Base-by-base conservation (phyloP, 495 filamentous ascomycete genomes). In the Recurvomyces mirabilis region DNA sequence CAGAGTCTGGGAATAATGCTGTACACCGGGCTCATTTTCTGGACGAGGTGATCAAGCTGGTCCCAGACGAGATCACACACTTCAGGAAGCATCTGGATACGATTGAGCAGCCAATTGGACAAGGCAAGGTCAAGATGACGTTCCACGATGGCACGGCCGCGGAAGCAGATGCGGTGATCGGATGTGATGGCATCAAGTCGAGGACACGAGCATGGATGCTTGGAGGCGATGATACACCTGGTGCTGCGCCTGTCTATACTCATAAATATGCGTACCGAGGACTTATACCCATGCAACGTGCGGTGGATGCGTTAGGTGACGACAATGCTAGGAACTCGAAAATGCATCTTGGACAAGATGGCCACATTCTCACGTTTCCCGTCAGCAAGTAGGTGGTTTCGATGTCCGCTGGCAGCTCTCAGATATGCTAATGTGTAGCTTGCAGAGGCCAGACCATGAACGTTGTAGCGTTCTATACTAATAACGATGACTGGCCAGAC, bases 211-310 rank as follows among this genome's bases (percentile, higher is more conserved):
- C 22, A 13, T 60, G 57, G 10, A 24, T 50, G 17, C 32, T 54
- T 12, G 34, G 49, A 1, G 52, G 48, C 18, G 36, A 46, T 17
- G 38, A 50, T 20, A 13, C 46, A 0, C 61, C 60, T 3, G 60
- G 22, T 19, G 29, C 61, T 2, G 46, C 60, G n/a, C 63, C 72
- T 4, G 57, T 49, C 15, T 76, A 69, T 47, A 65, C 65, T 4
- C 61, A 68, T 38, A 70, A 72, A 52, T 68, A 66, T 24, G 67
- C 63, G 5, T 77, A 73, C 44, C 68, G 74, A 1, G 68, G 65
- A 9, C 30, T 77, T 29, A 56, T 75, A 10, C 71, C 68, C 1
- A 72, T 74, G 69, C 57, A 64, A 0, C 63, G 68, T 35, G 75
- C 72, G 0, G 54, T 65, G 5, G 62, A 61, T 37, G 56, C 65